phyloP scores from a whole-genome alignment of 2,329 filamentous ascomycete species.

The Microcyclospora tardicrescens region DNA sequence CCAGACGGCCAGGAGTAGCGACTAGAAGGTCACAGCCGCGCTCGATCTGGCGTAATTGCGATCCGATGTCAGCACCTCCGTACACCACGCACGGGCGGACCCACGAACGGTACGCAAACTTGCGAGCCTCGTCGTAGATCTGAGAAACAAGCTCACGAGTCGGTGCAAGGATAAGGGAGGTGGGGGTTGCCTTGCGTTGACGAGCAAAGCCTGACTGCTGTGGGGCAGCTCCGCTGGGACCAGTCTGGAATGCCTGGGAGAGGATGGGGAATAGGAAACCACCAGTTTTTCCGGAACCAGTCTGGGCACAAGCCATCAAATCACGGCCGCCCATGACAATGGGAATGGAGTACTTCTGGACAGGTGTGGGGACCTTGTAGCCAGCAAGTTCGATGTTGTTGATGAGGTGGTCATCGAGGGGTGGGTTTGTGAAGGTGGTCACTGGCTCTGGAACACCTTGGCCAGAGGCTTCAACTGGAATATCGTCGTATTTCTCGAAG shows the following conservation, averaged over 20 bases:
- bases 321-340: conserved; percentile 98
- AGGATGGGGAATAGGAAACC: conserved; percentile 98
- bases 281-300: conserved; percentile 98
- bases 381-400: conserved; percentile 85
- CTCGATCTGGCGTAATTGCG: conserved; percentile 96
- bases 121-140: conserved; percentile 94
- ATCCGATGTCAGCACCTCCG: conserved; percentile 96
- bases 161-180: conserved; percentile 85
- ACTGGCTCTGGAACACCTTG: conserved; percentile 87
- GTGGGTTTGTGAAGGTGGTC: conserved; percentile 81
- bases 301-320: conserved; percentile 99
- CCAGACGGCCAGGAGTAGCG: conserved; percentile 90
- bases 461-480: conserved; percentile 93
- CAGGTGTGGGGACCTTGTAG: conserved; percentile 91
- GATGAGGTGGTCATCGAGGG: conserved; percentile 85
- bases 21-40: conserved; percentile 93
- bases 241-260: conserved; percentile 89
- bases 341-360: conserved; percentile 98
- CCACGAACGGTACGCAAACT: conserved; percentile 98
- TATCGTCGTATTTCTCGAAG: conserved; percentile 99
- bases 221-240: conserved; percentile 58
- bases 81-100: conserved; percentile 97
- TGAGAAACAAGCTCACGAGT: conserved; percentile 98
- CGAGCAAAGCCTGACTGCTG: conserved; percentile 68
- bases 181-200: conserved; percentile 95